A percentile compares a stretch with the other conserved stretches of the same genome.
Evolutionary conservation across 257 asterid genomes (phyloP).

Genomic region (Mentha longifolia): DNA sequence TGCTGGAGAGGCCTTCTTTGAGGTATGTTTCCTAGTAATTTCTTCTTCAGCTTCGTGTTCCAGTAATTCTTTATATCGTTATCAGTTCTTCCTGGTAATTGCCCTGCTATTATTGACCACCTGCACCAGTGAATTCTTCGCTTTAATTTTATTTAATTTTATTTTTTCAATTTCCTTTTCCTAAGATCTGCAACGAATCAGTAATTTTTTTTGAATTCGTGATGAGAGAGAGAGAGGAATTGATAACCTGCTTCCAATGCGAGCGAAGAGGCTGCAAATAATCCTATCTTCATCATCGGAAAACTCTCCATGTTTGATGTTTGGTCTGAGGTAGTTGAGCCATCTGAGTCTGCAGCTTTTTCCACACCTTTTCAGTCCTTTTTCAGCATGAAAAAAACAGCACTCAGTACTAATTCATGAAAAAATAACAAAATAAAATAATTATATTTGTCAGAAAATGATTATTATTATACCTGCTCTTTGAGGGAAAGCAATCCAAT

Average conservation of each 20-base stretch:
- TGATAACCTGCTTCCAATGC: constrained; percentile 90
- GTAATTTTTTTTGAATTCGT: too few relatives aligned
- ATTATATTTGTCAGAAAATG: neutral
- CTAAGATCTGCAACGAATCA: too few relatives aligned
- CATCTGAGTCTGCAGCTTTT: constrained; percentile 92
- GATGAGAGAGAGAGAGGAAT: neutral
- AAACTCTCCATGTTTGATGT: constrained; percentile 89
- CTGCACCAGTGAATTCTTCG: constrained; percentile 29
- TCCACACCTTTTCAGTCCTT: constrained; percentile 79
- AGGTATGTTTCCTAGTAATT: constrained; percentile 36
- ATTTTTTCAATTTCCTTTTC: too few relatives aligned
- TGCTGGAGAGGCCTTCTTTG: constrained; percentile 36
- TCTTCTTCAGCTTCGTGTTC: constrained; percentile 95
- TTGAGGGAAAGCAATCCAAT: constrained; percentile 88
- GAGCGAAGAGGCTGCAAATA: constrained; percentile 72
- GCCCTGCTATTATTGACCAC: constrained; percentile 81
- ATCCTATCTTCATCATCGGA: constrained; percentile 78
- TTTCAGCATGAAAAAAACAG: neutral
- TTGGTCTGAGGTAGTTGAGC: constrained; percentile 88
- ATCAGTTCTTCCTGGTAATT: constrained; percentile 87
- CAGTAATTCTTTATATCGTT: constrained; percentile 90
- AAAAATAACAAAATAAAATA: neutral
- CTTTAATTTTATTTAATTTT: too few relatives aligned
- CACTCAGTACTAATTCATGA: neutral
- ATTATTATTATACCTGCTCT: constrained; percentile 57